phyloP scores from a whole-genome alignment of 495 filamentous ascomycete species.

The Penicillium cinerascens region DNA sequence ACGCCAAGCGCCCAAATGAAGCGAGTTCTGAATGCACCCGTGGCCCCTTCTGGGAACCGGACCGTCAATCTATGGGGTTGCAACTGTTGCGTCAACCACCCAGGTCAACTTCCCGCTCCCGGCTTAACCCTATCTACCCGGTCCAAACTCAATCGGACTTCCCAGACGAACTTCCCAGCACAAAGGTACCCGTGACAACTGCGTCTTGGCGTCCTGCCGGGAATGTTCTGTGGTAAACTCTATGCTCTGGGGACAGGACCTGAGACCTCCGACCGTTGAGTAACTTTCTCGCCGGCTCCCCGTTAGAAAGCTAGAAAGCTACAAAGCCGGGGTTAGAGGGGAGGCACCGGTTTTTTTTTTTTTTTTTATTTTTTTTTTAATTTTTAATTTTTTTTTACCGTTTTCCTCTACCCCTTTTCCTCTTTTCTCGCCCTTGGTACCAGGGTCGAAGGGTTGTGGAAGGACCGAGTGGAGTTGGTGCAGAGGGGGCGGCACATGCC shows the following conservation, averaged over 20 bases:
- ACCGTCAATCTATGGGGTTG: slow-evolving; percentile 1
- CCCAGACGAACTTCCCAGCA: slow-evolving; percentile 6
- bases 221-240: too few species aligned
- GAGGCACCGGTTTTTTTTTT: too few species aligned
- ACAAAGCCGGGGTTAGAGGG: too few species aligned
- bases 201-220: neutral
- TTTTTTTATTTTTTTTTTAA: too few species aligned
- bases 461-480: neutral
- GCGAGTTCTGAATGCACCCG: too few species aligned
- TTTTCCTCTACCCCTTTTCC: neutral
- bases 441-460: neutral
- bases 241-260: too few species aligned
- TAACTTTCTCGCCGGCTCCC: too few species aligned
- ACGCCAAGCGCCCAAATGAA: neutral
- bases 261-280: too few species aligned
- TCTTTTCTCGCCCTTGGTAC: neutral
- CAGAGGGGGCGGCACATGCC: neutral
- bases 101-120: slow-evolving; percentile 4
- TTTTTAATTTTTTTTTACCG: too few species aligned
- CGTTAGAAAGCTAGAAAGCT: too few species aligned
- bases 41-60: neutral
- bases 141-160: slow-evolving; percentile 28
- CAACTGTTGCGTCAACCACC: slow-evolving; percentile 5
- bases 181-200: slow-evolving; percentile 4
- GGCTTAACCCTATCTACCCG: slow-evolving; percentile 28